phyloP scores from a whole-genome alignment of 1,284 basidiomycete genomes.

The Ceratobasidium sp. region DNA sequence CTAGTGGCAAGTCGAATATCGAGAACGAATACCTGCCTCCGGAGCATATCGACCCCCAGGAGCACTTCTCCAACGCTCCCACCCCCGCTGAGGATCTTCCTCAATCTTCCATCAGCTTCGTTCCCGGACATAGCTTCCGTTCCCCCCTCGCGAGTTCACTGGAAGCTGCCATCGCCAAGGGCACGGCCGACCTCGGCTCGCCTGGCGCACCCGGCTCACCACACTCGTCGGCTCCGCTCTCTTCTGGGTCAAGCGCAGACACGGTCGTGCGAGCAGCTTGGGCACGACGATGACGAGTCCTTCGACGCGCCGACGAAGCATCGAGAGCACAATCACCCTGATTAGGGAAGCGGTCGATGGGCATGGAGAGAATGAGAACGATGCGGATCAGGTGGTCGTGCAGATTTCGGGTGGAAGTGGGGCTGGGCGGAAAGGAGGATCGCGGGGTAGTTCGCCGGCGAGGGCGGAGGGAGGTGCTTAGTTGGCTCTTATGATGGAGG shows the following conservation, averaged over 20 bases:
- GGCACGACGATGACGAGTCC: slow-evolving; percentile 98
- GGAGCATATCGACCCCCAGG: slow-evolving; percentile 91
- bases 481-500: too few relatives aligned
- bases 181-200: slow-evolving; percentile 49
- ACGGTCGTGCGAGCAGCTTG: slow-evolving; percentile 88
- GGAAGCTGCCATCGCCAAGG: slow-evolving; percentile 64
- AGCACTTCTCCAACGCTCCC: slow-evolving; percentile 66
- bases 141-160: slow-evolving; percentile 68
- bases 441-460: slow-evolving; percentile 37
- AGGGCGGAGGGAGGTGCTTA: too few relatives aligned
- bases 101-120: slow-evolving; percentile 27
- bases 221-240: slow-evolving; percentile 64
- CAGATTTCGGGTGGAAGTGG: slow-evolving; percentile 25
- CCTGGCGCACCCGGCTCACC: slow-evolving; percentile 55
- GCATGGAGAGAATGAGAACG: slow-evolving; percentile 57
- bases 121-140: slow-evolving; percentile 61
- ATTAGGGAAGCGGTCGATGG: slow-evolving; percentile 92
- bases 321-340: slow-evolving; percentile 96
- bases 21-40: slow-evolving; percentile 98
- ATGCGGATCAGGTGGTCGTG: slow-evolving; percentile 45
- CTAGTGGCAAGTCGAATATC: slow-evolving; percentile 95
- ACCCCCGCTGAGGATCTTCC: slow-evolving; percentile 54
- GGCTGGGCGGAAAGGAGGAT: background rate
- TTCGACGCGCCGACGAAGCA: slow-evolving; percentile 89
- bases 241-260: slow-evolving; percentile 71